Conservation (phyloP, 352 stramenopile species). For the Lagenidium giganteum region DNA sequence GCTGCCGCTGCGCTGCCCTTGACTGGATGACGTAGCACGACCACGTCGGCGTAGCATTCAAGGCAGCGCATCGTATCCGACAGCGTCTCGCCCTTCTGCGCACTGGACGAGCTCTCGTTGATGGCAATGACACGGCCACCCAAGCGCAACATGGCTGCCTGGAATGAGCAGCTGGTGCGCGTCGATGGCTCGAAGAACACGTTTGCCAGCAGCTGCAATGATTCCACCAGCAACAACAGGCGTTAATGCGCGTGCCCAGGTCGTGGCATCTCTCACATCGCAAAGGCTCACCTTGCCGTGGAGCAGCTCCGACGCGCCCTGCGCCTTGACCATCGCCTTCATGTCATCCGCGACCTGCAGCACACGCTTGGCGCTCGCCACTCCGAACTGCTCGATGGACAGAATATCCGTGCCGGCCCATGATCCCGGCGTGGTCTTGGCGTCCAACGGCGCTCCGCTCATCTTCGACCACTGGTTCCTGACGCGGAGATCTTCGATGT, state of each 20-base stretch:
- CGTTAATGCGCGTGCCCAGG: neutral
- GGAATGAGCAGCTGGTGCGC: slow-evolving; percentile 97
- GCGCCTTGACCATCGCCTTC: slow-evolving; percentile 73
- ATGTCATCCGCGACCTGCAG: slow-evolving; percentile 76
- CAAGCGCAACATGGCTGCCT: slow-evolving; percentile 96
- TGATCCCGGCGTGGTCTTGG: slow-evolving; percentile 44
- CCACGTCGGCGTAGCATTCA: slow-evolving; percentile 94
- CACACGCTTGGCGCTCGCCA: slow-evolving; percentile 70
- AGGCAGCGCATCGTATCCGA: slow-evolving; percentile 96
- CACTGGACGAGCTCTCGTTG: slow-evolving; percentile 91
- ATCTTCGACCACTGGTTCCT: neutral
- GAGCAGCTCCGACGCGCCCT: slow-evolving; percentile 69
- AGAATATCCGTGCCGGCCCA: slow-evolving; percentile 75
- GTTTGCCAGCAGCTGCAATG: slow-evolving; percentile 86
- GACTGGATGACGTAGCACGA: slow-evolving; percentile 93
- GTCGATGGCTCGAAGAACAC: slow-evolving; percentile 99
- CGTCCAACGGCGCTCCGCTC: slow-evolving; percentile 34
- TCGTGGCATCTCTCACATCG: neutral
- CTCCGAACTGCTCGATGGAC: slow-evolving; percentile 74
- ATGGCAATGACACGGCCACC: slow-evolving; percentile 94
- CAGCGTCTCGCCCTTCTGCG: slow-evolving; percentile 98
- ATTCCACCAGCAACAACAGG: neutral
- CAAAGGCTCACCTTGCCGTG: slow-evolving; percentile 85
- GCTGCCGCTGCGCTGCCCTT: slow-evolving; percentile 83
- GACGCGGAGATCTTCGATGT: too few species aligned